Percentiles rank a stretch among this genome's conserved stretches.
These are phyloP conservation scores for Kwoniella sp. DNA, from an alignment of 768 basidiomycete genomes.

Conservation along the genomic window DNA sequence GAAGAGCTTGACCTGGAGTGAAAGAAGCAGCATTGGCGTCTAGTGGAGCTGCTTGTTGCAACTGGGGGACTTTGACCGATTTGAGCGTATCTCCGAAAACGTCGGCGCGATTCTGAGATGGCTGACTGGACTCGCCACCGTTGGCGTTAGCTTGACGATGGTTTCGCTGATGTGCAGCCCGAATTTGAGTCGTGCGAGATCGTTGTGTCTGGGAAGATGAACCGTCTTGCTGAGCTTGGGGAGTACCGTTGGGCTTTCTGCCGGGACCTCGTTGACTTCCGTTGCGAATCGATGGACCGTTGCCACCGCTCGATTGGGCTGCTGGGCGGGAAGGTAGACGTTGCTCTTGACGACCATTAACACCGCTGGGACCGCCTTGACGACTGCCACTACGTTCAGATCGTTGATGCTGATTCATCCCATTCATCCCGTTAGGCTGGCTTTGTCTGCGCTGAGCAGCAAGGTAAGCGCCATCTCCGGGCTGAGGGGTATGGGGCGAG, in stretches of 20 bases:
- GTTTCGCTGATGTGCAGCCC: background rate
- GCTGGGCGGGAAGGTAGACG: background rate
- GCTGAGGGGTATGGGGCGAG: slow-evolving; percentile 19
- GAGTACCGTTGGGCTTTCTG: too few relatives aligned
- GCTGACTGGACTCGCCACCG: background rate
- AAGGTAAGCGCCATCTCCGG: slow-evolving; percentile 38
- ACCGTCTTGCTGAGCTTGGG: too few relatives aligned
- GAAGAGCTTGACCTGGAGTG: slow-evolving; percentile 14
- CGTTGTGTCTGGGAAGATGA: too few relatives aligned
- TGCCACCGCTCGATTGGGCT: background rate
- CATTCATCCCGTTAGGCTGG: background rate
- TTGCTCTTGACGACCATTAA: background rate
- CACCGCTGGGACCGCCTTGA: background rate
- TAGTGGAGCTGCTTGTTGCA: slow-evolving; percentile 11
- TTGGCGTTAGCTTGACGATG: background rate
- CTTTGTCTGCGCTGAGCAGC: slow-evolving; percentile 3
- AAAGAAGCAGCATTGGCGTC: slow-evolving; percentile 17
- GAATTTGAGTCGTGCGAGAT: background rate
- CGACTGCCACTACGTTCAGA: background rate
- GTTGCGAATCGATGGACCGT: background rate
- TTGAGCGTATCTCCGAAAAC: background rate
- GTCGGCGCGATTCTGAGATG: background rate
- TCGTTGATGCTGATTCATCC: background rate
- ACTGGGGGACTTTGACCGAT: slow-evolving; percentile 14
- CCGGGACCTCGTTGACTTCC: background rate